Evolutionary conservation across 768 basidiomycete genomes (phyloP).

Genomic region (Leucocoprinus leucothites): DNA sequence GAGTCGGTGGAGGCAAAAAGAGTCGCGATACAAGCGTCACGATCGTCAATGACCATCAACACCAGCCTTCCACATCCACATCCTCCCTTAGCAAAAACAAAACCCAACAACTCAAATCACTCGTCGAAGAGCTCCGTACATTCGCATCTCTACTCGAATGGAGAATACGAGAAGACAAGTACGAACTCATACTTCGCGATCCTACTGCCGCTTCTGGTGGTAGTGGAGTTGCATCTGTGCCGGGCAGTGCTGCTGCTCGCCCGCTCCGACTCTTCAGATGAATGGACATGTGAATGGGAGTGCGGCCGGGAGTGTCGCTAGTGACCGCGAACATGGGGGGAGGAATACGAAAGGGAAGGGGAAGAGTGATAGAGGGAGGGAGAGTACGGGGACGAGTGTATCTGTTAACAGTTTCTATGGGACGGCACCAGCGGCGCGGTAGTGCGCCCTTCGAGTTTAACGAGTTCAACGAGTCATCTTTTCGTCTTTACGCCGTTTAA

Average conservation of each 20-base stretch:
- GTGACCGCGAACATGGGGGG: neutral
- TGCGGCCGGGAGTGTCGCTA: too few relatives aligned
- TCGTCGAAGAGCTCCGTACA: constrained; percentile 54
- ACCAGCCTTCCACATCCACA: neutral
- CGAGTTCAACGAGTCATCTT: neutral
- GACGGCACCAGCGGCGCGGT: neutral
- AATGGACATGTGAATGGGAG: constrained; percentile 2
- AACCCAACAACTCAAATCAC: constrained; percentile 32
- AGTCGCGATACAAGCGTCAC: constrained; percentile 11
- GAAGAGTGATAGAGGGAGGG: neutral
- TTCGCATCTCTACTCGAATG: constrained; percentile 63
- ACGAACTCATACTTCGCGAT: constrained; percentile 18
- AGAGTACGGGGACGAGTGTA: neutral
- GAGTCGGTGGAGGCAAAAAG: neutral
- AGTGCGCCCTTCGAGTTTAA: too few relatives aligned
- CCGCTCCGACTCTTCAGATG: neutral
- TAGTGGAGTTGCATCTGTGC: neutral
- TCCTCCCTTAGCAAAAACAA: neutral
- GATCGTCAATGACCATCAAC: constrained; percentile 19
- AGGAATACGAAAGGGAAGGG: neutral
- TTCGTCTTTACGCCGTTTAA: neutral
- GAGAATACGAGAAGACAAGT: constrained; percentile 41
- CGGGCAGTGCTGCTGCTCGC: neutral
- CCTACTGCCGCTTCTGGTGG: constrained; percentile 4
- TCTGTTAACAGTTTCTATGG: constrained; percentile 1